Percentiles rank a stretch among this genome's conserved stretches.
Evolutionary conservation across 2,329 filamentous ascomycete species (phyloP).

Genomic region (Scleromitrula shiraiana): DNA sequence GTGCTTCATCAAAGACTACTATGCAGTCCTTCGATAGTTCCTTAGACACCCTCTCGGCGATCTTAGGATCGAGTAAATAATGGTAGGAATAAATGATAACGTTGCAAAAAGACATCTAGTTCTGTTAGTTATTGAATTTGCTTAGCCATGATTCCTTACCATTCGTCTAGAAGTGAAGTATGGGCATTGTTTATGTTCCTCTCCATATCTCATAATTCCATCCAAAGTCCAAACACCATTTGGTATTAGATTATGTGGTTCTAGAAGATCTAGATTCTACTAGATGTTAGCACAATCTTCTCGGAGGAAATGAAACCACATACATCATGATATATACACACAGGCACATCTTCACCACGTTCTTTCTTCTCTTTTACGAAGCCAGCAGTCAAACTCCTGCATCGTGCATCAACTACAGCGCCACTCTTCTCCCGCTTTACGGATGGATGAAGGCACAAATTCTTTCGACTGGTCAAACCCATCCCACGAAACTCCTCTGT

Average conservation of each 20-base stretch:
- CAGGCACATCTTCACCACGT: constrained; percentile 83
- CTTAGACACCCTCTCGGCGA: constrained; percentile 73
- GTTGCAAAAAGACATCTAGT: constrained; percentile 94
- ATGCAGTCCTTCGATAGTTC: constrained; percentile 98
- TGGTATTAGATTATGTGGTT: constrained; percentile 89
- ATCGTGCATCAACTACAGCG: constrained; percentile 86
- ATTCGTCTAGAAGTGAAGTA: constrained; percentile 95
- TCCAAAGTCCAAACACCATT: constrained; percentile 96
- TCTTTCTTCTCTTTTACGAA: constrained; percentile 98
- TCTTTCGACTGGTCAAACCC: constrained; percentile 92
- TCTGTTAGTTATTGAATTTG: constrained; percentile 11
- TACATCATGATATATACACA: constrained; percentile 93
- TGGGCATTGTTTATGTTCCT: constrained; percentile 92
- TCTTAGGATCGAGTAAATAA: constrained; percentile 95
- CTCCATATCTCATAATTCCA: constrained; percentile 78
- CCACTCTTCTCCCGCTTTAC: constrained; percentile 97
- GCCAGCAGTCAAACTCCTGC: constrained; percentile 87
- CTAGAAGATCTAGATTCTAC: constrained; percentile 84
- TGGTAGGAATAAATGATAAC: constrained; percentile 99
- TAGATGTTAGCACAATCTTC: constrained; percentile 1
- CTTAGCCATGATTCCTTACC: constrained; percentile 42
- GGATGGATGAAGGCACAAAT: constrained; percentile 89
- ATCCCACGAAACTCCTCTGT: constrained; percentile 90
- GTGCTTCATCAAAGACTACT: constrained; percentile 95
- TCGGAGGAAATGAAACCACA: constrained; percentile 21